A percentile compares a stretch with the other conserved stretches of the same genome.
These are phyloP conservation scores for Hydnomerulius pinastri DNA, from an alignment of 768 basidiomycete species.

Conservation along the genomic window DNA sequence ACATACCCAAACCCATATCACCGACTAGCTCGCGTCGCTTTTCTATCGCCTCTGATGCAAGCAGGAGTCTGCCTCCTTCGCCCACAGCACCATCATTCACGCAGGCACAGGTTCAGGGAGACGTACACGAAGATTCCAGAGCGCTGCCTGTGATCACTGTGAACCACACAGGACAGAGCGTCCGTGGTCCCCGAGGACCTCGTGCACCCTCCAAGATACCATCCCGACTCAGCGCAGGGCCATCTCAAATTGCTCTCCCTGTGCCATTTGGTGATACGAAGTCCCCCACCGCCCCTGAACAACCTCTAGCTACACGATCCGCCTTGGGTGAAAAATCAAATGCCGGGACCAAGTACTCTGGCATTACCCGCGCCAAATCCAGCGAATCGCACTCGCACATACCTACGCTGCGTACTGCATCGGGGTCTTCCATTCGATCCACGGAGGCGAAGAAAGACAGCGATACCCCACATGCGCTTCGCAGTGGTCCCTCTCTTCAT, in stretches of 20 bases:
- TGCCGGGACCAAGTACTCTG: conserved; percentile 2
- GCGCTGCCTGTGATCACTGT: not conserved
- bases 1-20: conserved; percentile 14
- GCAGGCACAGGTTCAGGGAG: conserved; percentile 1
- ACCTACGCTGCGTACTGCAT: conserved; percentile 29
- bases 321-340: conserved; percentile 19
- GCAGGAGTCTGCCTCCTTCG: conserved; percentile 9
- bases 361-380: conserved; percentile 2
- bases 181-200: conserved; percentile 46
- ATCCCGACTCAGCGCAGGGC: conserved; percentile 30
- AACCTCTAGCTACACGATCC: not conserved
- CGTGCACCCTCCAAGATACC: conserved; percentile 37
- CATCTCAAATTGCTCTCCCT: conserved; percentile 6
- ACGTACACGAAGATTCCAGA: conserved; percentile 2
- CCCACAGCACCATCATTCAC: conserved; percentile 2
- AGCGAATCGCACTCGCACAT: conserved; percentile 27
- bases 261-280: conserved; percentile 4
- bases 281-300: not conserved
- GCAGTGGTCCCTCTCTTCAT: conserved; percentile 7
- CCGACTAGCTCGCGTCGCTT: conserved; percentile 9
- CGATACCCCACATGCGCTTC: not conserved
- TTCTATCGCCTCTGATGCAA: conserved; percentile 16
- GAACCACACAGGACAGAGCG: conserved; percentile 23
- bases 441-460: conserved; percentile 13
- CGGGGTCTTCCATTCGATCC: conserved; percentile 28